Conservation (phyloP, 352 stramenopile genomes). For the Globisporangium canariense region DNA sequence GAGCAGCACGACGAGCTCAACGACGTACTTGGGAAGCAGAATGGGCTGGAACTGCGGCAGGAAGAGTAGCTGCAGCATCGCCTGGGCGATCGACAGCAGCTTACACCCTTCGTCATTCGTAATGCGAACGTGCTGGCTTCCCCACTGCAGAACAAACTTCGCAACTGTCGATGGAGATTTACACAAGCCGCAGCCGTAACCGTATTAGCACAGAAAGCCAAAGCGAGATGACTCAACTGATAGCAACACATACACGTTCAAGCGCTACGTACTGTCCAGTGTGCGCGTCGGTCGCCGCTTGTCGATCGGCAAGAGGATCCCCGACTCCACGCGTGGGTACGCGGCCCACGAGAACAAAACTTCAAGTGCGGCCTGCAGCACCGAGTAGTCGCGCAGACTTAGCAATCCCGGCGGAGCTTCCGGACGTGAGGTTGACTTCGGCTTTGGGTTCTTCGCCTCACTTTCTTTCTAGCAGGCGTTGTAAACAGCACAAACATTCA, state of each 20-base stretch:
- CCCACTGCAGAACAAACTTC: slow-evolving; percentile 48
- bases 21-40: slow-evolving; percentile 72
- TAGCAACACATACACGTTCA: background rate
- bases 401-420: slow-evolving; percentile 61
- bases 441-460: slow-evolving; percentile 11
- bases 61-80: slow-evolving; percentile 56
- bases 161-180: slow-evolving; percentile 34
- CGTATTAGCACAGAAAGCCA: background rate
- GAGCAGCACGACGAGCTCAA: slow-evolving; percentile 70
- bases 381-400: slow-evolving; percentile 82
- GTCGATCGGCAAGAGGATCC: slow-evolving; percentile 53
- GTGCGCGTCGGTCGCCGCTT: slow-evolving; percentile 74
- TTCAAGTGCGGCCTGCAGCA: slow-evolving; percentile 76
- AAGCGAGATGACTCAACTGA: too few species aligned
- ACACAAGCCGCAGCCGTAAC: too few species aligned
- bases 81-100: slow-evolving; percentile 40
- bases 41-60: slow-evolving; percentile 77
- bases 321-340: slow-evolving; percentile 46
- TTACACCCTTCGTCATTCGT: slow-evolving; percentile 21
- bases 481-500: background rate
- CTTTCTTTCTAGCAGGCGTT: background rate
- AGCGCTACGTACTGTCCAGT: slow-evolving; percentile 54
- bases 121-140: slow-evolving; percentile 13
- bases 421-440: slow-evolving; percentile 17
- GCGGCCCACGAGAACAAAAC: slow-evolving; percentile 70